Percentiles rank a stretch among this genome's conserved stretches.
phyloP scores from a whole-genome alignment of 805 yeast species.

The Maudiozyma barnettii region DNA sequence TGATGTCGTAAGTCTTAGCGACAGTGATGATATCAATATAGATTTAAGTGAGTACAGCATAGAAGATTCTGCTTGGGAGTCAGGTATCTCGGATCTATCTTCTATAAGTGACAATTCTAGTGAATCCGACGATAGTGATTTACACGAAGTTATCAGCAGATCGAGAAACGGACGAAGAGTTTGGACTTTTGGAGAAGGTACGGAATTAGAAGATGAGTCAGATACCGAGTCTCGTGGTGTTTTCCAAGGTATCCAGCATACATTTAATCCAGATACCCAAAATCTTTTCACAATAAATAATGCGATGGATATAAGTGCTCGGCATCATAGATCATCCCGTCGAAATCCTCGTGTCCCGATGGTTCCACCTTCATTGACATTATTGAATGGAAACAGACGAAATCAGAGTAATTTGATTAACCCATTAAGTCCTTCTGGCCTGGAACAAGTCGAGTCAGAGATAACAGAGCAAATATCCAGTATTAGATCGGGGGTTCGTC shows the following conservation, averaged over 20 bases:
- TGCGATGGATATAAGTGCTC: slow-evolving; percentile 3
- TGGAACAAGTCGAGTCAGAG: slow-evolving; percentile 28
- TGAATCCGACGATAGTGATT: slow-evolving; percentile 3
- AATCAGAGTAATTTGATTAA: slow-evolving; percentile 24
- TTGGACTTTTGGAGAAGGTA: slow-evolving; percentile 24
- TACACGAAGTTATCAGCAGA: slow-evolving; percentile 5
- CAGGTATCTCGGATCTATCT: slow-evolving; percentile 27
- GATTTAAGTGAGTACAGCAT: slow-evolving; percentile 29
- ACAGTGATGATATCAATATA: slow-evolving; percentile 26
- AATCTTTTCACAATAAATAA: slow-evolving; percentile 23
- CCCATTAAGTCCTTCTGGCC: slow-evolving; percentile 27
- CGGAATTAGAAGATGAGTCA: slow-evolving; percentile 24
- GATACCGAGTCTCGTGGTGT: slow-evolving; percentile 26
- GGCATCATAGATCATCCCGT: slow-evolving; percentile 16
- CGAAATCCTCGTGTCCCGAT: slow-evolving; percentile 16
- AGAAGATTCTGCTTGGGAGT: slow-evolving; percentile 30
- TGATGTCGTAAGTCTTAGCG: slow-evolving; percentile 20
- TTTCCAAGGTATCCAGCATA: slow-evolving; percentile 28
- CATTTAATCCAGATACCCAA: slow-evolving; percentile 21
- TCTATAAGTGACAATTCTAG: slow-evolving; percentile 16
- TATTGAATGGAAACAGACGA: slow-evolving; percentile 22
- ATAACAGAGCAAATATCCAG: slow-evolving; percentile 20
- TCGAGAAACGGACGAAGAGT: slow-evolving; percentile 20
- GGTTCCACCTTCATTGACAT: slow-evolving; percentile 22
- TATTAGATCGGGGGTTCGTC: slow-evolving; percentile 19